Percentiles rank a stretch among this genome's conserved stretches.
Evolutionary conservation across 495 filamentous ascomycete species (phyloP).

Genomic region (Echria macrotheca): DNA sequence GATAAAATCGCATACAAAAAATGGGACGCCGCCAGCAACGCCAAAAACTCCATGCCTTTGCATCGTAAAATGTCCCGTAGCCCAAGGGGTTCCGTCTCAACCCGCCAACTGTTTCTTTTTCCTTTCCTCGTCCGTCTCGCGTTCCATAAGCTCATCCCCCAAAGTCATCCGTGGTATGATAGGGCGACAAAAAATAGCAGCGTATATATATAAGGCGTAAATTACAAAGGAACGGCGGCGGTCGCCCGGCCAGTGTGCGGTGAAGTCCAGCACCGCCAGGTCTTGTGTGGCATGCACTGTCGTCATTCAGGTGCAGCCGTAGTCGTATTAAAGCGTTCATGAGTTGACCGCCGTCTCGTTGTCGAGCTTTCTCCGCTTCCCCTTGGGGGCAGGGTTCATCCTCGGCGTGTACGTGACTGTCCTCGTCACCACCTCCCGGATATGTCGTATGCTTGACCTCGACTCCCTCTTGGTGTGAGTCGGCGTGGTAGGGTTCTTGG

Average conservation of each 20-base stretch:
- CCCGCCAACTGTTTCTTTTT: not conserved
- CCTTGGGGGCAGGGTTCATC: conserved; percentile 68
- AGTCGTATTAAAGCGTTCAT: conserved; percentile 14
- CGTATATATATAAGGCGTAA: too few species aligned
- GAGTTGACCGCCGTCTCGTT: conserved; percentile 31
- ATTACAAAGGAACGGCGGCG: not conserved
- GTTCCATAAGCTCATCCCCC: too few species aligned
- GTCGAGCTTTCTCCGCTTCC: conserved; percentile 68
- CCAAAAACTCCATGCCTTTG: conserved; percentile 18
- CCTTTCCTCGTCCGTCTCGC: conserved; percentile 6
- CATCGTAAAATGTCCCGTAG: conserved; percentile 8
- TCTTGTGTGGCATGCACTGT: not conserved
- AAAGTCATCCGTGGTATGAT: too few species aligned
- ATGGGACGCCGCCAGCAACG: conserved; percentile 22
- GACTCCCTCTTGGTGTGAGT: conserved; percentile 36
- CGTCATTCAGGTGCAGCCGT: too few species aligned
- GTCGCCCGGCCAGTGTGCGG: conserved; percentile 3
- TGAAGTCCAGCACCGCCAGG: conserved; percentile 20
- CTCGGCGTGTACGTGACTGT: conserved; percentile 69
- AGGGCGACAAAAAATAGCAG: too few species aligned
- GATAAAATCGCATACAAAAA: conserved; percentile 6
- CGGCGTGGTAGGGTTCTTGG: conserved; percentile 3
- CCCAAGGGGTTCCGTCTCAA: conserved; percentile 5
- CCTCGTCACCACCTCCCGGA: conserved; percentile 67
- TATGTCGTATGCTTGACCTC: conserved; percentile 47